Evolutionary conservation across 2,329 filamentous ascomycete species (phyloP), one percentile per base, ranked within the genome.

Genomic region (Aaosphaeria pasadenensis): DNA sequence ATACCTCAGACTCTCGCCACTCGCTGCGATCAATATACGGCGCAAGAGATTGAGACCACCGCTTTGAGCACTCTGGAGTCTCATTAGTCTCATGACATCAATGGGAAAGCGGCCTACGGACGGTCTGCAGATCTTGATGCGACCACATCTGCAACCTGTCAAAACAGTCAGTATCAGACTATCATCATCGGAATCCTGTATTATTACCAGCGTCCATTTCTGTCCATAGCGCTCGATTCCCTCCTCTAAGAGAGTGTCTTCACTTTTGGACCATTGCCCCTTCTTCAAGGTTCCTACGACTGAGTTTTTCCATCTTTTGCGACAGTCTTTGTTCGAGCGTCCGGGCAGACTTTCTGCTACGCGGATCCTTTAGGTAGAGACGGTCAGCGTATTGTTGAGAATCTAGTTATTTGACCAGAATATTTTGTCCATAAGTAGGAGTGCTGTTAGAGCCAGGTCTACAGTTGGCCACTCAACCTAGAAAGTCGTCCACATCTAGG

Each of bases 11-110:
- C 6, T 66, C 62, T 7, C 56, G 59, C 70, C 71, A 73, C 47
- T 70, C 66, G 42, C 64, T 71, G 32, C 64, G 69, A 48, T 72
- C 63, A 43, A 76, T 57, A 17, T 66, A 62, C 4, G 74, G 74
- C 50, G 74, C 71, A 2, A 76, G 66, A 6, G 67, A 71, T 30
- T 73, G 71, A 40, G 74, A 71, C 74, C 74, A 76, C 39, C 74
- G 62, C 52, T 76, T 76, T n/a, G 74, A 71, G 51, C 74, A 76
- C 59, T 76, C 73, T 75, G 33, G n/a, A 24, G 7, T 36, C 9
- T 9, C 33, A 36, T 9, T 36, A 9, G n/a, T 9, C 7, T n/a
- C 33, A 36, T 36, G 33, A 36, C n/a, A 9, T 36, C 33, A 36
- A 36, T 36, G 33, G 33, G 9, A 36, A 36, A 49, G 6, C 11